Evolutionary conservation across 2,329 filamentous ascomycete genomes (phyloP).

Genomic region (Lecanosticta acicola): DNA sequence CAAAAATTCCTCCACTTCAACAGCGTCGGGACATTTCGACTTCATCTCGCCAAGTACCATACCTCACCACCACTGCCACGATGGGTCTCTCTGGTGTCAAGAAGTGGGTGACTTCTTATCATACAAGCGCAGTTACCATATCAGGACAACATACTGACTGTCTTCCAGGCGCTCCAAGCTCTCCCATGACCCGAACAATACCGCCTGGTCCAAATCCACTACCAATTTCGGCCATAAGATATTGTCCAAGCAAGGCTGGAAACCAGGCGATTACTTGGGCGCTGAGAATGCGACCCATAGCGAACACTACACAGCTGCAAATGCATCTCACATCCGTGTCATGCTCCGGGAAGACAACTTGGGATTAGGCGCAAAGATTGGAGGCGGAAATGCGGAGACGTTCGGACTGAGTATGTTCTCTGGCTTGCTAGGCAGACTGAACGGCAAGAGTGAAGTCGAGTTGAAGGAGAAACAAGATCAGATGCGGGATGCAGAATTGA

Average conservation of each 20-base stretch:
- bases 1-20: not conserved
- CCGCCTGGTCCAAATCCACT: constrained; percentile 79
- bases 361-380: constrained; percentile 76
- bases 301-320: constrained; percentile 70
- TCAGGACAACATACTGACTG: no score
- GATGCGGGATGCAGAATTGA: constrained; percentile 64
- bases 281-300: constrained; percentile 69
- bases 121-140: no score
- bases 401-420: constrained; percentile 85
- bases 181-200: constrained; percentile 91
- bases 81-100: constrained; percentile 9
- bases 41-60: not conserved
- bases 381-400: constrained; percentile 61
- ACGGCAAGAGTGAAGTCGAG: constrained; percentile 74
- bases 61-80: not conserved
- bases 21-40: not conserved
- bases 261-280: constrained; percentile 76
- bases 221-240: constrained; percentile 84
- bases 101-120: not conserved
- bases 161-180: constrained; percentile 55
- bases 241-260: constrained; percentile 83
- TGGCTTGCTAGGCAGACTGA: constrained; percentile 78
- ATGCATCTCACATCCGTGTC: constrained; percentile 78
- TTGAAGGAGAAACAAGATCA: constrained; percentile 64
- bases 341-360: constrained; percentile 84